phyloP scores from a whole-genome alignment of 2,329 filamentous ascomycete genomes.

The Clarireedia homoeocarpa region DNA sequence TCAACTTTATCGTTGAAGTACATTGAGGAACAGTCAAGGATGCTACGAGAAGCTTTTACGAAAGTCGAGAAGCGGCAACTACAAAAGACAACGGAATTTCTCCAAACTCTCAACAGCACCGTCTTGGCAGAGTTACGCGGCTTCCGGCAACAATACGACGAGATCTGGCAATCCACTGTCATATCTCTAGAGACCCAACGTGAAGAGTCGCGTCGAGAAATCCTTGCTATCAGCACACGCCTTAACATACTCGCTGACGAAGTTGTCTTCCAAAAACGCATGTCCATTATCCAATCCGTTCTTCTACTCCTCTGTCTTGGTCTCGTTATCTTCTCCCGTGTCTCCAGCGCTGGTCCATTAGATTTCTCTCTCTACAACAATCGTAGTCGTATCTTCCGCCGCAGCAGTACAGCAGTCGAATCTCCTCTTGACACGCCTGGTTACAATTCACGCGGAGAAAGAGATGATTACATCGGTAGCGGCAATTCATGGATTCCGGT shows the following conservation, averaged over 20 bases:
- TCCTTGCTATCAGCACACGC: conserved; percentile 70
- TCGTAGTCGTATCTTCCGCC: conserved; percentile 16
- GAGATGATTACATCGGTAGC: conserved; percentile 1
- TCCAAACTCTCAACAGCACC: conserved; percentile 79
- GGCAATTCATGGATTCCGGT: not conserved
- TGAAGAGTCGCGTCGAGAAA: conserved; percentile 74
- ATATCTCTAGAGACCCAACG: conserved; percentile 85
- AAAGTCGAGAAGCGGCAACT: conserved; percentile 84
- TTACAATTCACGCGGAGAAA: conserved; percentile 7
- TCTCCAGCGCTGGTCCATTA: conserved; percentile 29
- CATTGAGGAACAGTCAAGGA: conserved; percentile 90
- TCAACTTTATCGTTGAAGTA: conserved; percentile 90
- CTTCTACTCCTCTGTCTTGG: conserved; percentile 80
- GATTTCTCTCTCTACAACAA: conserved; percentile 17
- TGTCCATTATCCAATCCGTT: conserved; percentile 86
- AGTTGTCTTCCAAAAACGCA: conserved; percentile 76
- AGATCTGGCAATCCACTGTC: conserved; percentile 93
- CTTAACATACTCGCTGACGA: conserved; percentile 91
- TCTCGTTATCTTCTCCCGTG: conserved; percentile 72
- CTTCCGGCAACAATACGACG: conserved; percentile 82
- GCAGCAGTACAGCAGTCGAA: conserved; percentile 15
- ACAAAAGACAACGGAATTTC: conserved; percentile 71
- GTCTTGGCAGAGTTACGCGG: conserved; percentile 73
- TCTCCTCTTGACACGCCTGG: conserved; percentile 22
- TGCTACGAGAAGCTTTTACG: conserved; percentile 78